Base-by-base conservation (phyloP, 202 grass and related monocot species). In the Dendrocalamus latiflorus region DNA sequence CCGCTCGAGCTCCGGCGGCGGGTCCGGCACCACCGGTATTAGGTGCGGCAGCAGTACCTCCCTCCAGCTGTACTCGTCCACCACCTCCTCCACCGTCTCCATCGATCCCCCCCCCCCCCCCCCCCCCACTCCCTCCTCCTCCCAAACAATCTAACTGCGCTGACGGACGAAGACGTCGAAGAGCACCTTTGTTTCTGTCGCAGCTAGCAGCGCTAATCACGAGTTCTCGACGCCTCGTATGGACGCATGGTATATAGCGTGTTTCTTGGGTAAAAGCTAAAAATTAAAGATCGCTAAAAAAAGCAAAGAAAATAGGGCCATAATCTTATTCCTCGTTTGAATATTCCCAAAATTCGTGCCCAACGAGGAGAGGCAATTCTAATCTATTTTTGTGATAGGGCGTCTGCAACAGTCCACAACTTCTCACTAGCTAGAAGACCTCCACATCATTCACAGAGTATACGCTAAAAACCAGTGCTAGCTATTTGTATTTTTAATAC, bases 31-130 rank as follows among this genome's bases (percentile, higher is more conserved):
- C 55, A 94, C 89, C 68, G 91, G 91, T 65, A 97, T 82, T 59
- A 97, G 86, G 59, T 21, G 68, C 62, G 91, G 91, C 62, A 91
- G 85, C 71, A 89, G 74, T 88, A 97, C 94, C 85, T 97, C 94
- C 76, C 91, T 70, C 94, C 94, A 97, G 78, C 78, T 90, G 77
- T 97, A 92, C 88, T 92, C 91, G 48, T 82, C 68, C 90, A 92
- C 71, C n/a, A n/a, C n/a, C n/a, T n/a, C n/a, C n/a, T n/a, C n/a
- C 90, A 92, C 71, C 50, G 74, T 80, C 87, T 97, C 94, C 89
- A 97, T 94, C 70, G 9, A 6, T 9, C 55, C 2, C 4, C n/a
- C n/a, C n/a, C n/a, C n/a, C n/a, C n/a, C n/a, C n/a, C n/a, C n/a
- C n/a, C n/a, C n/a, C n/a, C 7, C 14, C 14, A 24, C 13, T 9